phyloP scores from a whole-genome alignment of 164 flowering plant genomes.

The Amborella trichopoda region DNA sequence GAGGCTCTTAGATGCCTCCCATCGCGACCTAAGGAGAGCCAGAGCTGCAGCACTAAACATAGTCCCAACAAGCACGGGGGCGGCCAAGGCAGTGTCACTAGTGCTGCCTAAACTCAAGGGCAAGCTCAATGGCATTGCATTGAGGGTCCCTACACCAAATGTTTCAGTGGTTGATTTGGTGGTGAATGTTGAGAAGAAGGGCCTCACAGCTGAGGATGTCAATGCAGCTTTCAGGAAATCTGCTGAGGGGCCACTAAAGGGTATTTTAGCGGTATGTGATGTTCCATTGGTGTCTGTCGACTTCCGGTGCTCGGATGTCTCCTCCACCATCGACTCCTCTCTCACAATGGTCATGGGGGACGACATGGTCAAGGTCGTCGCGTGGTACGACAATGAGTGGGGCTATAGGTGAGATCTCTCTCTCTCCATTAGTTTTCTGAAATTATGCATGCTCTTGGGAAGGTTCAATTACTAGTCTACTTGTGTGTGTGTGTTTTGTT shows the following conservation, averaged over 20 bases:
- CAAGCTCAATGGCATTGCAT: constrained; percentile 93
- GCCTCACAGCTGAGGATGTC: constrained; percentile 81
- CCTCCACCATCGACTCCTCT: constrained; percentile 86
- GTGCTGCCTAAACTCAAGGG: constrained; percentile 97
- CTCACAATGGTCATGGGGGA: constrained; percentile 98
- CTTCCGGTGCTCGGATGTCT: constrained; percentile 85
- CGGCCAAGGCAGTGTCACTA: constrained; percentile 95
- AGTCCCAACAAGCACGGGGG: constrained; percentile 97
- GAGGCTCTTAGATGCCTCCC: constrained; percentile 97
- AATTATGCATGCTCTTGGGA: too few relatives aligned
- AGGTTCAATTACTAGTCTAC: too few relatives aligned
- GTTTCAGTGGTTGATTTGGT: constrained; percentile 95
- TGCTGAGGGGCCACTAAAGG: constrained; percentile 80
- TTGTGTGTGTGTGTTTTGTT: too few relatives aligned
- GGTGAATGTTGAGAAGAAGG: constrained; percentile 79
- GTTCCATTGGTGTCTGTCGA: constrained; percentile 91
- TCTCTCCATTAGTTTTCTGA: too few relatives aligned
- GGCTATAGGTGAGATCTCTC: constrained; percentile 72
- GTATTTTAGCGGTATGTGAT: constrained; percentile 80
- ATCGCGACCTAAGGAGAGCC: constrained; percentile 91
- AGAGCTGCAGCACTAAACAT: constrained; percentile 95
- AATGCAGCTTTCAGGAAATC: constrained; percentile 91
- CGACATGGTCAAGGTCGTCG: constrained; percentile 95
- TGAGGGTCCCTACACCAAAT: constrained; percentile 91
- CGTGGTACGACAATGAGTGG: constrained; percentile 99